Evolutionary conservation across 805 yeast species (phyloP), one percentile per base, ranked within the genome.

Genomic region (Gaillardinia entomophila): DNA sequence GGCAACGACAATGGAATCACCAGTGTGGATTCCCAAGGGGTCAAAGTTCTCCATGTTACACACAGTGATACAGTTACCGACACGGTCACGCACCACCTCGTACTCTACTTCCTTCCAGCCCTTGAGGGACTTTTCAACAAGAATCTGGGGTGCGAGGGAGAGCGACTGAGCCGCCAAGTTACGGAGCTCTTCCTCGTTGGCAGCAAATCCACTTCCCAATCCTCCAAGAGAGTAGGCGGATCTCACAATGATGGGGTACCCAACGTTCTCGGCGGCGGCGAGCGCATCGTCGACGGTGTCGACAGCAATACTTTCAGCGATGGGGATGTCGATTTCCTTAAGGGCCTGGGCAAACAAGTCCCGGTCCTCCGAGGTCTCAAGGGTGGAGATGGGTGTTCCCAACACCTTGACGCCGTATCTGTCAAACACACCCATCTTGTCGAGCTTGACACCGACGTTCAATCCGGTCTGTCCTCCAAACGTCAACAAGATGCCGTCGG

Each of bases 81-180:
- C 92, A 43, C 92, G 76, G 68, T 90, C 98, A 57, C 98, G 82
- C 36, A 90, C 97, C 44, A 90, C 98, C 70, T 90, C 98, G 61
- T 90, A 90, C 66, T 90, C 98, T 42, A 90, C 94, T 66, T 90
- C 98, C 62, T 90, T 90, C 98, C 98, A 90, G 44, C 98, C 98
- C 71, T 89, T 90, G 66, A 90, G 71, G 4, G 97, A 90, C 71
- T 84, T 89, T 66, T 90, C 98, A 42, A 90, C 97, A 48, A 90
- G 69, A 46, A 90, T 88, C 71, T 90, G 98, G 32, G 97, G 97
- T 14, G 97, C 78, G 41, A 89, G 66, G 17, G 95, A 79, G 41
- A 90, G 71, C 1, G 96, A 85, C 62, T 86, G 95, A 19, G 96
- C 76, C 28, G 96, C 82, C 59, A 90, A 73, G 65, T 90, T 82